Conservation (phyloP, 148 eudicot species). For the Linanthus parryae region DNA sequence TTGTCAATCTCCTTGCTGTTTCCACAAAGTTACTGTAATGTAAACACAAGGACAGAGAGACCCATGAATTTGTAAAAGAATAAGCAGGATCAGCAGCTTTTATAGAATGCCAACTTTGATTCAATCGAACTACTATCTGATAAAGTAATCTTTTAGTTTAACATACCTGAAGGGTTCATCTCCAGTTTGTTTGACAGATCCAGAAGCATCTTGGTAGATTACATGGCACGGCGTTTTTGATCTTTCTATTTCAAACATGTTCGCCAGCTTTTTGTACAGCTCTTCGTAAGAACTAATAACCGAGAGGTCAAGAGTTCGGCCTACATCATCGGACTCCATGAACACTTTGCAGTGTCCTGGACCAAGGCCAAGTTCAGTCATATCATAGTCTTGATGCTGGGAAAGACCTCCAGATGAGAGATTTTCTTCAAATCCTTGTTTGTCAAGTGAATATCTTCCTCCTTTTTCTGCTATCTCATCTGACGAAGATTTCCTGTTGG, state of each 20-base stretch:
- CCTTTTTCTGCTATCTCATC: slow-evolving; percentile 6
- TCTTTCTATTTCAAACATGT: slow-evolving; percentile 48
- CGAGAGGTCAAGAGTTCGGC: slow-evolving; percentile 50
- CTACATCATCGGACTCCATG: slow-evolving; percentile 56
- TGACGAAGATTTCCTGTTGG: slow-evolving; percentile 11
- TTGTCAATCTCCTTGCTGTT: slow-evolving; percentile 44
- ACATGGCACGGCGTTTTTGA: slow-evolving; percentile 31
- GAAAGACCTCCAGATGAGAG: not conserved
- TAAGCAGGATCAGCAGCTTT: not conserved
- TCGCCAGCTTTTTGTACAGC: slow-evolving; percentile 29
- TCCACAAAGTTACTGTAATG: slow-evolving; percentile 33
- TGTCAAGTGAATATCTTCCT: slow-evolving; percentile 10
- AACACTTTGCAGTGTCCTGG: slow-evolving; percentile 59
- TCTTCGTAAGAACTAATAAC: slow-evolving; percentile 42
- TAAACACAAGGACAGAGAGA: not conserved
- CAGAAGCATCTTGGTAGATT: slow-evolving; percentile 35
- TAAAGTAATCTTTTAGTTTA: too few relatives aligned
- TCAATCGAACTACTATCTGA: too few relatives aligned
- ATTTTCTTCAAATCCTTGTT: slow-evolving; percentile 9
- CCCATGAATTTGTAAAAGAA: not conserved
- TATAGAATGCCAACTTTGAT: not conserved
- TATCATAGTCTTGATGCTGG: slow-evolving; percentile 20
- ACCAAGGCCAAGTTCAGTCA: slow-evolving; percentile 31
- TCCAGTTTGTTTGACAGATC: slow-evolving; percentile 39
- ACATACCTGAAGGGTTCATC: slow-evolving; percentile 47